These are phyloP conservation scores for Pestalotiopsis sp. DNA, from an alignment of 2,329 filamentous ascomycete genomes.

Conservation along the genomic window DNA sequence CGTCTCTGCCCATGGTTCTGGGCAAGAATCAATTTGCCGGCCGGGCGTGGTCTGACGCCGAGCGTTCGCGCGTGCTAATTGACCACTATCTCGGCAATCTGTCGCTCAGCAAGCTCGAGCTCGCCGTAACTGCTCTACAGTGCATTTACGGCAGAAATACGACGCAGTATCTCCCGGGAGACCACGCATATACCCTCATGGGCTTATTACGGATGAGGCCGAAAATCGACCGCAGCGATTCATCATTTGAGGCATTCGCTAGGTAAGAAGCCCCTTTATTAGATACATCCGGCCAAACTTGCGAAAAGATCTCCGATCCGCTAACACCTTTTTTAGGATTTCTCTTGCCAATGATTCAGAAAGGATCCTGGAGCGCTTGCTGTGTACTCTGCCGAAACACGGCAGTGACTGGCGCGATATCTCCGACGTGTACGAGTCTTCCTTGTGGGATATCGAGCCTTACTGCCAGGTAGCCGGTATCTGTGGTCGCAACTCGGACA, in stretches of 20 bases:
- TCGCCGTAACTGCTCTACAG: constrained; percentile 30
- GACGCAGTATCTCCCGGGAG: not conserved
- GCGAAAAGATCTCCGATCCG: not conserved
- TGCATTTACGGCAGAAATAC: constrained; percentile 29
- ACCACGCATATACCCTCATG: not conserved
- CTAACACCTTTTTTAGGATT: not conserved
- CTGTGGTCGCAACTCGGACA: constrained; percentile 10
- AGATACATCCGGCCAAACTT: not conserved
- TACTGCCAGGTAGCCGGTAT: constrained; percentile 35
- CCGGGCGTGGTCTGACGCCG: constrained; percentile 30
- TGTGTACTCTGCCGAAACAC: constrained; percentile 29
- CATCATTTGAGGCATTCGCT: not conserved
- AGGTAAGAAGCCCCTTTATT: not conserved
- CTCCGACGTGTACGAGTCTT: constrained; percentile 32
- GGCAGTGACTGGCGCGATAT: constrained; percentile 33
- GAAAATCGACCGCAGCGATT: not conserved
- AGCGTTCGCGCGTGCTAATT: constrained; percentile 32
- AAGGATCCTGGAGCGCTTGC: constrained; percentile 34
- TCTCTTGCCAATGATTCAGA: constrained; percentile 20
- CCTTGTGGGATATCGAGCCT: constrained; percentile 37
- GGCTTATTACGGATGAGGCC: not conserved
- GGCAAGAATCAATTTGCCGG: constrained; percentile 36
- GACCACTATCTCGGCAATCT: constrained; percentile 37
- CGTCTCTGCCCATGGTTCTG: constrained; percentile 21
- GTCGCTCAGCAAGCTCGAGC: constrained; percentile 34